These are phyloP conservation scores for Aspergillus homomorphus DNA, from an alignment of 495 filamentous ascomycete species.

Conservation along the genomic window DNA sequence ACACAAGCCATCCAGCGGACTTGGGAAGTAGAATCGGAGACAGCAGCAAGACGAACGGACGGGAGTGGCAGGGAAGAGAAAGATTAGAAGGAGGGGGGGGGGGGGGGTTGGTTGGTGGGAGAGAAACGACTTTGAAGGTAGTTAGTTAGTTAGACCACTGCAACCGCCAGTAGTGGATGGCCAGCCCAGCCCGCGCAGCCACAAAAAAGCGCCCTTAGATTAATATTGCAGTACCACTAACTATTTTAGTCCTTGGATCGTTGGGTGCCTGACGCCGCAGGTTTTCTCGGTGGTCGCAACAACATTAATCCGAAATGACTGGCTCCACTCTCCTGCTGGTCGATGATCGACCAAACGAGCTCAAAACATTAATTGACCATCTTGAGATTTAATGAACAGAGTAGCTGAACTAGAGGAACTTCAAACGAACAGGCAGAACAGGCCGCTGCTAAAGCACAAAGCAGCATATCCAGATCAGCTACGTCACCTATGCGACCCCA, in stretches of 20 bases:
- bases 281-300: conserved; percentile 14
- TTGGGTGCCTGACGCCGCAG: conserved; percentile 2
- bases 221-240: neutral
- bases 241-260: neutral
- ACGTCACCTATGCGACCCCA: too few relatives aligned
- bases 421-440: too few relatives aligned
- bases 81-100: conserved; percentile 1
- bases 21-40: neutral
- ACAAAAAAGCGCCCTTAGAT: neutral
- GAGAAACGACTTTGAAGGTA: neutral
- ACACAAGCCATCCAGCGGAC: conserved; percentile 13
- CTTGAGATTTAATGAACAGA: too few relatives aligned
- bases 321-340: conserved; percentile 10
- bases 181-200: neutral
- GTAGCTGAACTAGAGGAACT: too few relatives aligned
- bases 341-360: neutral
- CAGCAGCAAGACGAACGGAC: conserved; percentile 10
- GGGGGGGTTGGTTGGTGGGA: neutral
- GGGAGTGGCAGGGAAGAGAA: neutral
- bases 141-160: too few relatives aligned
- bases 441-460: neutral
- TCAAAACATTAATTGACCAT: neutral
- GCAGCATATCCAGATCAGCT: neutral
- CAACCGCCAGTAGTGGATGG: neutral
- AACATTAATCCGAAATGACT: conserved; percentile 28